Evolutionary conservation across 1,139 yeast species (phyloP), one percentile per base, ranked within the genome.

Genomic region (Saccharomyces hybrid): DNA sequence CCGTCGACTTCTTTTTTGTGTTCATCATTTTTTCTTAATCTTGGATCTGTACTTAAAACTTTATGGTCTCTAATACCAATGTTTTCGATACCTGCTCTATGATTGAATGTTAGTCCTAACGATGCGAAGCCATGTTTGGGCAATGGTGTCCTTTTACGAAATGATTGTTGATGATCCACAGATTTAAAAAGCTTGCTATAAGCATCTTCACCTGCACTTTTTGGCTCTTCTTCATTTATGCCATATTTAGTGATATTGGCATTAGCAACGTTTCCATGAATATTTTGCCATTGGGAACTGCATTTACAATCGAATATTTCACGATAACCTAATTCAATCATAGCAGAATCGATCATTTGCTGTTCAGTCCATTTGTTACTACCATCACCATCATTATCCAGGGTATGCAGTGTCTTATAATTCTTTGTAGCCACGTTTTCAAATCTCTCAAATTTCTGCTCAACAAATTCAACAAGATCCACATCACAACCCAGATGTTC

Each of bases 401-500:
- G 6, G 4, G 62, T 57, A 49, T 64, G 60, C 16, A 70, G 53
- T 1, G 67, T 64, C 5, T 70, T 58, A 44, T 55, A 67, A 51
- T 68, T 62, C 1, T 80, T 69, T 48, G 68, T 70, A 1, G 91
- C 88, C 61, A 78, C 71, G 9, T 74, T 73, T 61, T 84, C 88
- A 57, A 85, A 76, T 60, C 79, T 79, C 48, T 75, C 74, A 62
- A 87, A 86, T 60, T 86, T 77, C 63, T 95, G 77, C 65, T 93
- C 98, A 42, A 90, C 88, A 49, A 86, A 73, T 58, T 93, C 99
- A 46, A 93, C 73, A 28, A 86, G 77, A 70, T 95, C 99, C 49
- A 91, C 93, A 69, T 88, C 93, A 51, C 95, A 85, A 19, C 99
- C 99, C 38, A 95, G 70, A 71, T 95, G 99, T 68, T 95, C 99